Base-by-base conservation (phyloP, 768 basidiomycete genomes). In the Cubamyces lactineus region DNA sequence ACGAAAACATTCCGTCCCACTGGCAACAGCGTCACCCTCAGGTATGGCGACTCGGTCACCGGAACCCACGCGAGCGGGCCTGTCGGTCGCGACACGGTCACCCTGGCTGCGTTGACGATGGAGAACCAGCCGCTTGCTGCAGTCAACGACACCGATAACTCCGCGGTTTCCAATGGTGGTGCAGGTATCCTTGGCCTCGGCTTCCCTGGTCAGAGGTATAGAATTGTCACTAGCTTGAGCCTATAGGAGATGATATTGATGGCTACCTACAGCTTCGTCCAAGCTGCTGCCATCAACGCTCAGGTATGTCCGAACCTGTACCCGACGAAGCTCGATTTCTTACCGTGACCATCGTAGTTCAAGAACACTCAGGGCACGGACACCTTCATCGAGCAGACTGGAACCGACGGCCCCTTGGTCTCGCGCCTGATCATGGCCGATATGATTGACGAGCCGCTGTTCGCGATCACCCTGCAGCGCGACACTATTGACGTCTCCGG, bases 121-220 rank as follows among this genome's bases (percentile, higher is more conserved):
- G 69, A 71, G 9, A 73, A 78, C 45, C 88, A 91, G 65, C 82
- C 79, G 51, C 84, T 92, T 62, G 87, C 84, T 8, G 84, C 87
- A 6, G 84, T 91, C 42, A 85, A 88, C 70, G 72, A 81, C 50
- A 93, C 91, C 5, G 85, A 91, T 63, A 87, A 87, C n/a, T 84
- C 78, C n/a, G 79, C 91, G 16, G 67, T 80, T 50, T 76, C 81
- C 45, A 82, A 81, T 2, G 83, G 83, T 1, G 78, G 83, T 19
- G 80, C 82, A n/a, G 91, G 89, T 2, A 89, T 92, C 48, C 80
- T 92, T 61, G 91, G 91, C 0, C 77, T 91, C 12, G 90, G 91
- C 0, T 92, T 92, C 63, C 88, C 89, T 1, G 69, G 81, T n/a
- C 87, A 88, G 62, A 91, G 89, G 89, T 88, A 46, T 41, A 11